These are phyloP conservation scores for Neckera pumila DNA, from an alignment of 225 moss, liverwort and hornwort genomes.

Conservation along the genomic window DNA sequence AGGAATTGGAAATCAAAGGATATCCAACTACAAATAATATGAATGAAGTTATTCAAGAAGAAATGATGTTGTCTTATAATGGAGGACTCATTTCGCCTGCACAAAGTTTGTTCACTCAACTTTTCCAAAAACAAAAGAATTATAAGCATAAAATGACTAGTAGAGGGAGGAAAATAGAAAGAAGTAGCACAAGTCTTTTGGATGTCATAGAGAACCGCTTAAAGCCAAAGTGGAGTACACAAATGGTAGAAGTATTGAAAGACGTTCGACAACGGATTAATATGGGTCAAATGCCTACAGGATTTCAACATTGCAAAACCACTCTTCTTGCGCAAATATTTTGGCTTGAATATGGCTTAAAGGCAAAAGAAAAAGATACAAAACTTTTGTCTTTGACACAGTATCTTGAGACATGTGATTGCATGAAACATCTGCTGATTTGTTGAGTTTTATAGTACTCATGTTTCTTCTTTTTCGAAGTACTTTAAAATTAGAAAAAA, in stretches of 20 bases:
- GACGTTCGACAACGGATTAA: accelerated
- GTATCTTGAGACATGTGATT: background rate
- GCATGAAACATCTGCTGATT: too few species aligned
- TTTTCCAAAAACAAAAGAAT: background rate
- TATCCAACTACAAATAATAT: background rate
- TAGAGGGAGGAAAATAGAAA: background rate
- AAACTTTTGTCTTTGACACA: background rate
- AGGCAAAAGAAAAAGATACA: background rate
- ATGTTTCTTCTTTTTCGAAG: too few species aligned
- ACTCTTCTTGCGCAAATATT: background rate
- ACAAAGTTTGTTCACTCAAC: too few species aligned
- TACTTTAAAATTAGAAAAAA: too few species aligned
- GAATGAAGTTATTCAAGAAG: background rate
- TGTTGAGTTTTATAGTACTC: too few species aligned
- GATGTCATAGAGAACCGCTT: background rate
- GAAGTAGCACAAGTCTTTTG: background rate
- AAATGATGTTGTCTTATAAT: background rate
- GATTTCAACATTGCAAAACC: background rate
- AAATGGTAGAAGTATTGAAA: background rate
- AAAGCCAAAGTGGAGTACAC: accelerated
- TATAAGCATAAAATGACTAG: background rate
- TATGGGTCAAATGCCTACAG: background rate
- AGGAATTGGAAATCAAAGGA: background rate
- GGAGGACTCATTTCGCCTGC: accelerated
- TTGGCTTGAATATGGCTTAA: background rate